Percentiles rank a stretch among this genome's conserved stretches.
phyloP scores from a whole-genome alignment of 2,329 filamentous ascomycete genomes.

The Ascochyta rabiei region DNA sequence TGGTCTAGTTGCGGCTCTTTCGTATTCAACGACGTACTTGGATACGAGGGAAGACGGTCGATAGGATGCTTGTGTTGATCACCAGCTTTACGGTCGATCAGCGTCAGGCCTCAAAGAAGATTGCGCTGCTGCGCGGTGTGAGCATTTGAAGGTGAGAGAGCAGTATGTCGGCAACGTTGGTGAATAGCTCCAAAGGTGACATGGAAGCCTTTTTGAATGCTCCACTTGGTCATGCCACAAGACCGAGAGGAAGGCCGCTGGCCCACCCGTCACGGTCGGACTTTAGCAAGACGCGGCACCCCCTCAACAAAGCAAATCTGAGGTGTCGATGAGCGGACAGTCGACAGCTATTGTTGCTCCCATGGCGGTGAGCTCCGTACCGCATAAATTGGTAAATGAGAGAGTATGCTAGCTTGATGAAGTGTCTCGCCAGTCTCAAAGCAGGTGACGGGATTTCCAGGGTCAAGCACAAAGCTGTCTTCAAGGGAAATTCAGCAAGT shows the following conservation, averaged over 20 bases:
- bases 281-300: neutral
- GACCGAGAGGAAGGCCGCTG: neutral
- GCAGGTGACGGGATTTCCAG: too few species aligned
- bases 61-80: constrained; percentile 12
- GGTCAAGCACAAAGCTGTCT: too few species aligned
- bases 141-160: neutral
- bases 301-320: neutral
- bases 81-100: neutral
- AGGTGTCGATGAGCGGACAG: neutral
- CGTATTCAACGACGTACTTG: neutral
- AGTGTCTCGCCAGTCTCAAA: too few species aligned
- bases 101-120: neutral
- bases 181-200: neutral
- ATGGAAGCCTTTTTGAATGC: neutral
- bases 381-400: too few species aligned
- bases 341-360: neutral
- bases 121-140: neutral
- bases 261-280: neutral
- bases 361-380: constrained; percentile 5
- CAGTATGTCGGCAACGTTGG: neutral
- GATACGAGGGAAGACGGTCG: constrained; percentile 1
- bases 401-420: too few species aligned
- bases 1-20: constrained; percentile 2
- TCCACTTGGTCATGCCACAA: neutral
- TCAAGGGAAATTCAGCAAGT: too few species aligned